Conservation (phyloP, 1,139 yeast genomes). For the Yamadazyma kanchanaburiensis region DNA sequence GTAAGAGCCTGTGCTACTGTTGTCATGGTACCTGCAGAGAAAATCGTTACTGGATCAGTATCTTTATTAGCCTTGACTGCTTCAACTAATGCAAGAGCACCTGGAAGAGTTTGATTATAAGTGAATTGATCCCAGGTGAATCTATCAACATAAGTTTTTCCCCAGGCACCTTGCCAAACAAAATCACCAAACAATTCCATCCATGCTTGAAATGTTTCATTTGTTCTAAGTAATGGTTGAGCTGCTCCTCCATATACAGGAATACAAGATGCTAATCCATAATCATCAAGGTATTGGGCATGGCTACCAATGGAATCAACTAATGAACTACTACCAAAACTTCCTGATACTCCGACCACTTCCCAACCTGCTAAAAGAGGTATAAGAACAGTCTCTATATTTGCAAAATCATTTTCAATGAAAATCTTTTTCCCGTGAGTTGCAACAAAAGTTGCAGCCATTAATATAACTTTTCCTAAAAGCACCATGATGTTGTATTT, state of each 20-base stretch:
- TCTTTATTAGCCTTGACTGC: constrained; percentile 28
- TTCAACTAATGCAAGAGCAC: constrained; percentile 34
- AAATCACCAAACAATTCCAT: constrained; percentile 31
- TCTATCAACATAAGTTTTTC: constrained; percentile 22
- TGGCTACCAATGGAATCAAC: constrained; percentile 35
- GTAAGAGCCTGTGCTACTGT: constrained; percentile 41
- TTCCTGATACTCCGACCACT: constrained; percentile 34
- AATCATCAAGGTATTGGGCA: constrained; percentile 20
- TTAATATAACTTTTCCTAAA: too few relatives aligned
- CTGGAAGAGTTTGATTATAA: constrained; percentile 23
- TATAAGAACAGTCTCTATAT: constrained; percentile 27
- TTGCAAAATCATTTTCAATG: constrained; percentile 37
- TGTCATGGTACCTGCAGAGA: constrained; percentile 39
- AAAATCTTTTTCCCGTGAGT: constrained; percentile 24
- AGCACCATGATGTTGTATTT: too few relatives aligned
- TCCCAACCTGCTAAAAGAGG: constrained; percentile 38
- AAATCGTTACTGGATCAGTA: constrained; percentile 31
- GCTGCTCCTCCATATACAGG: constrained; percentile 37
- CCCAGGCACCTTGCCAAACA: constrained; percentile 42
- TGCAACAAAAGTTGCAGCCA: constrained; percentile 2
- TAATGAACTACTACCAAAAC: constrained; percentile 33
- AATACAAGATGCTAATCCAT: constrained; percentile 32
- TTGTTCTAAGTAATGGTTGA: constrained; percentile 32
- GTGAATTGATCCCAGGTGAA: constrained; percentile 27
- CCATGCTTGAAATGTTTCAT: constrained; percentile 36